Evolutionary conservation across 164 flowering plant species (phyloP).

Genomic region (Pachysandra terminalis): DNA sequence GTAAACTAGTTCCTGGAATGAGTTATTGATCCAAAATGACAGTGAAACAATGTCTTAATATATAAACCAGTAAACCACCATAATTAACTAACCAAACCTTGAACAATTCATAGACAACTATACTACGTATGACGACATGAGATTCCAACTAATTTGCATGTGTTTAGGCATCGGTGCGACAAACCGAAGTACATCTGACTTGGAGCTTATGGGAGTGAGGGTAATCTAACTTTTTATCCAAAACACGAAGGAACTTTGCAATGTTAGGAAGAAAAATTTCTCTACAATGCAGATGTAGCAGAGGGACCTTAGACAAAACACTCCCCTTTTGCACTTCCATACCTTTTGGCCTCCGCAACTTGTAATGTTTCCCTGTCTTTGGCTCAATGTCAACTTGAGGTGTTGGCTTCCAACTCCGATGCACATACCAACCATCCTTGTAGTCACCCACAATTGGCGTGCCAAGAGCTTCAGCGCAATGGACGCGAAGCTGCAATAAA

Average conservation of each 20-base stretch:
- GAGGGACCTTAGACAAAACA: conserved; percentile 80
- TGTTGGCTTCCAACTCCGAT: conserved; percentile 78
- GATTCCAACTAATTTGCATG: conserved; percentile 96
- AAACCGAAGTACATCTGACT: conserved; percentile 66
- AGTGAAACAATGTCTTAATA: too few species aligned
- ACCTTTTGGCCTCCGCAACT: conserved; percentile 66
- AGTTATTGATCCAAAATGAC: too few species aligned
- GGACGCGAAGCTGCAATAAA: conserved; percentile 75
- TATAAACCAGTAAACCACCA: too few species aligned
- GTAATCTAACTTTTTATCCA: conserved; percentile 14
- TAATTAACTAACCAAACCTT: too few species aligned
- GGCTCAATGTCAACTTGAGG: conserved; percentile 72
- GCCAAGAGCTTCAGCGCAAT: conserved; percentile 91
- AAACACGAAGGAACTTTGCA: conserved; percentile 45
- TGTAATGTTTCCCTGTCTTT: conserved; percentile 65
- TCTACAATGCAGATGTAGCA: conserved; percentile 82
- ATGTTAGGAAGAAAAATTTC: conserved; percentile 83
- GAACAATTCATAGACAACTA: conserved; percentile 9
- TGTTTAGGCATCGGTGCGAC: conserved; percentile 88
- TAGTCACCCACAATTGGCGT: conserved; percentile 92
- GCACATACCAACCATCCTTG: conserved; percentile 86
- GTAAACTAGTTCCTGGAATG: too few species aligned
- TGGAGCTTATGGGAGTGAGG: conserved; percentile 13
- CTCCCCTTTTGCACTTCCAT: conserved; percentile 91
- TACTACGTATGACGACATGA: conserved; percentile 88